Conservation (phyloP, 164 flowering plant species). For the Annona squamosa region DNA sequence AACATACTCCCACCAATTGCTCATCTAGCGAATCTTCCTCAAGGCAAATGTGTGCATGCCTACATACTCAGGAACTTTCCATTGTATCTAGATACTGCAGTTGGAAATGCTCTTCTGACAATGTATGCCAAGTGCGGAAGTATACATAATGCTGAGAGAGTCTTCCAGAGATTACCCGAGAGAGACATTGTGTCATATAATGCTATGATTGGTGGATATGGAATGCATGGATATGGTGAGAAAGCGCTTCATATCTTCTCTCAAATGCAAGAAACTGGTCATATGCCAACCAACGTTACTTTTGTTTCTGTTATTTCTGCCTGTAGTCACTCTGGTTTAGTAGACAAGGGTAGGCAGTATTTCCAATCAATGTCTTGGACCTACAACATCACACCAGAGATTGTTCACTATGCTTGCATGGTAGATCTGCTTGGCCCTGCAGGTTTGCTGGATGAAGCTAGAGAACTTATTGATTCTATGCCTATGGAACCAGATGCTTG, state of each 20-base stretch:
- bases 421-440: slow-evolving; percentile 61
- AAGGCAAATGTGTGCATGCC: slow-evolving; percentile 45
- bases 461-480: slow-evolving; percentile 34
- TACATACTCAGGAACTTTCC: slow-evolving; percentile 21
- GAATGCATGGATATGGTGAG: slow-evolving; percentile 39
- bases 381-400: slow-evolving; percentile 34
- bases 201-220: slow-evolving; percentile 52
- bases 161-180: slow-evolving; percentile 22
- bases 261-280: slow-evolving; percentile 40
- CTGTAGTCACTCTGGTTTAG: slow-evolving; percentile 55
- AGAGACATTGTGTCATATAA: slow-evolving; percentile 49
- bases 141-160: slow-evolving; percentile 29
- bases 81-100: slow-evolving; percentile 14
- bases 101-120: slow-evolving; percentile 43
- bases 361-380: slow-evolving; percentile 38
- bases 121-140: slow-evolving; percentile 65
- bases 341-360: slow-evolving; percentile 36
- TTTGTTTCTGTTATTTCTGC: slow-evolving; percentile 51
- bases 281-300: slow-evolving; percentile 36
- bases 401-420: slow-evolving; percentile 53
- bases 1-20: slow-evolving; percentile 39
- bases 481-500: slow-evolving; percentile 49
- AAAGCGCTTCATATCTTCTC: slow-evolving; percentile 40
- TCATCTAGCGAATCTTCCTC: slow-evolving; percentile 32
- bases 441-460: slow-evolving; percentile 47